Conservation (phyloP, 176 grass and related monocot genomes). For the Phoenix dactylifera region DNA sequence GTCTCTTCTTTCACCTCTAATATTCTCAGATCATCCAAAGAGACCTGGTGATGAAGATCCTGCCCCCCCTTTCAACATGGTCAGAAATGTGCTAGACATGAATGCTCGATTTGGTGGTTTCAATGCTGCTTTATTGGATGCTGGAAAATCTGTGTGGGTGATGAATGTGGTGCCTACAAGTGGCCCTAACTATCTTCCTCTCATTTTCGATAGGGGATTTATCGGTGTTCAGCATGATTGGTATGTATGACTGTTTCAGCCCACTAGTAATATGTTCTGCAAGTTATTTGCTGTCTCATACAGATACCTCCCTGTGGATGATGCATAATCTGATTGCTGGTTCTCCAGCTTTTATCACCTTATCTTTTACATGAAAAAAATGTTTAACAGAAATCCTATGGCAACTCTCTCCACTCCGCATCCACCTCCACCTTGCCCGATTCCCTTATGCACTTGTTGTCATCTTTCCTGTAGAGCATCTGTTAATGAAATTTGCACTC, state of each 20-base stretch:
- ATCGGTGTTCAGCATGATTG: constrained; percentile 94
- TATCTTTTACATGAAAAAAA: too few species aligned
- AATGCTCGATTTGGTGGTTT: constrained; percentile 92
- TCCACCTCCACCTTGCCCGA: too few species aligned
- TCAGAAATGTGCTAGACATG: constrained; percentile 98
- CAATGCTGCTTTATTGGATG: constrained; percentile 87
- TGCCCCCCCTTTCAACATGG: constrained; percentile 95
- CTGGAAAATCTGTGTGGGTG: constrained; percentile 86
- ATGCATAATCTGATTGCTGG: too few species aligned
- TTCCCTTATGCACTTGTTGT: too few species aligned
- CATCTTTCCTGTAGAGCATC: too few species aligned
- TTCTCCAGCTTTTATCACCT: too few species aligned
- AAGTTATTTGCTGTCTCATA: too few species aligned
- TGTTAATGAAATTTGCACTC: too few species aligned
- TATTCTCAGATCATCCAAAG: constrained; percentile 99
- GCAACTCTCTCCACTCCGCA: too few species aligned
- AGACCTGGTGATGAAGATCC: constrained; percentile 97
- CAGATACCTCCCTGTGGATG: too few species aligned
- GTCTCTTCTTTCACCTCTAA: constrained; percentile 91
- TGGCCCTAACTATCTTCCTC: constrained; percentile 57
- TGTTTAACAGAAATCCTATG: too few species aligned
- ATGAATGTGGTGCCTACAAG: constrained; percentile 94
- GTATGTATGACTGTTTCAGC: constrained; percentile 29
- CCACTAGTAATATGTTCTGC: too few species aligned
- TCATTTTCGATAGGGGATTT: constrained; percentile 91